Conservation (phyloP, 2,329 filamentous ascomycete species). For the Xylariaceae sp. region DNA sequence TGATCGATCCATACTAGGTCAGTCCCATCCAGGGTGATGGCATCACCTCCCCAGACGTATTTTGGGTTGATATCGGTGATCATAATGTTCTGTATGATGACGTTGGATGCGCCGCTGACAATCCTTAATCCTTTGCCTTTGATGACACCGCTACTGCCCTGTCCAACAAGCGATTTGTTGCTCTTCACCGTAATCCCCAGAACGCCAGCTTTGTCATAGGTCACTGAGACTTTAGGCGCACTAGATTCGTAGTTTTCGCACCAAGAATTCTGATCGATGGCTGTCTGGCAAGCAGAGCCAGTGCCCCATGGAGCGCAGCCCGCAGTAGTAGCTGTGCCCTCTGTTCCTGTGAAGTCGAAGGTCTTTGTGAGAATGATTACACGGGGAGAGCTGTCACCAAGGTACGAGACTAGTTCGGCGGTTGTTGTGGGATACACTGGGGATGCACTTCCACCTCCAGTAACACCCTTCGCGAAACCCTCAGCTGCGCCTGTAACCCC, state of each 20-base stretch:
- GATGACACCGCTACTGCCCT: slow-evolving; percentile 59
- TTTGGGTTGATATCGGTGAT: slow-evolving; percentile 62
- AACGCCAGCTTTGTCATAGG: slow-evolving; percentile 58
- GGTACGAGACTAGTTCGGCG: slow-evolving; percentile 63
- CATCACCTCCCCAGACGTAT: slow-evolving; percentile 66
- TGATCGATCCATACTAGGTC: slow-evolving; percentile 44
- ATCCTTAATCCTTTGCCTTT: slow-evolving; percentile 42
- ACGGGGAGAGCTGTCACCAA: slow-evolving; percentile 58
- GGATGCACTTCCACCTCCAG: slow-evolving; percentile 62
- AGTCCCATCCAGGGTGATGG: slow-evolving; percentile 56
- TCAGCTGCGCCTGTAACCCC: slow-evolving; percentile 48
- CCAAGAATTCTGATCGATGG: slow-evolving; percentile 65
- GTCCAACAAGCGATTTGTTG: slow-evolving; percentile 64
- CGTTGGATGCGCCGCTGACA: slow-evolving; percentile 53
- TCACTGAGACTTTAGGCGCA: slow-evolving; percentile 52
- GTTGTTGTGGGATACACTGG: slow-evolving; percentile 60
- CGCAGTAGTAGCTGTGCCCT: slow-evolving; percentile 57
- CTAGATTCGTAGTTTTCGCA: slow-evolving; percentile 64
- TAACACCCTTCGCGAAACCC: slow-evolving; percentile 57
- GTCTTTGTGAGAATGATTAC: slow-evolving; percentile 64
- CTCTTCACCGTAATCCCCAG: slow-evolving; percentile 58
- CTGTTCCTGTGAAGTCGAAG: slow-evolving; percentile 61
- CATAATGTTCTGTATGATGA: slow-evolving; percentile 66
- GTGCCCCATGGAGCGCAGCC: slow-evolving; percentile 67
- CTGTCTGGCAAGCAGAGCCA: slow-evolving; percentile 58